Base-by-base conservation (phyloP, 1,284 basidiomycete genomes). In the Cystobasidiaceae sp. region DNA sequence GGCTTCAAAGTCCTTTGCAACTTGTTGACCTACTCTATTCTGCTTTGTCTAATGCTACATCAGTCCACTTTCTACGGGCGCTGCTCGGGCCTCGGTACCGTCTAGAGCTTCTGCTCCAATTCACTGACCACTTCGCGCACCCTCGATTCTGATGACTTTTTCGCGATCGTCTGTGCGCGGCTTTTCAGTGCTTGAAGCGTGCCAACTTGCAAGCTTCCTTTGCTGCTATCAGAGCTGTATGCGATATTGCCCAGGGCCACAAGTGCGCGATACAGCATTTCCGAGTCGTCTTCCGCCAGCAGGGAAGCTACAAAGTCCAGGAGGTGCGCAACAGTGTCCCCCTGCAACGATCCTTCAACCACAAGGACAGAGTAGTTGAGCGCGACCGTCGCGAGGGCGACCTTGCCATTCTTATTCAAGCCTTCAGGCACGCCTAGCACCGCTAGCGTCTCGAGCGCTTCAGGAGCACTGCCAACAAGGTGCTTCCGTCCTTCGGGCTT, bases 231-330 rank as follows among this genome's bases (percentile, higher is more conserved):
- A 8, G 52, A 34, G 11, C 41, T 41, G 21, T 37, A 39, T 67
- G 91, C 89, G 49, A 89, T 77, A 75, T 98, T 97, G 32, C 94
- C 94, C 2, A 97, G 80, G 0, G 88, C 93, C 15, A 96, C 88
- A 6, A 90, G 78, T 1, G 87, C 81, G 28, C 94, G 85, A 76
- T 97, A 97, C 13, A 84, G 82, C 2, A 88, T 85, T 74, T 98
- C 94, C 21, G 84, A 80, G 67, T 98, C 94, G 17, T 78, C 78
- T 44, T 93, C 90, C 45, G 81, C 80, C 65, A 81, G 77, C 87
- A 71, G 4, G 67, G 52, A 17, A 66, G 67, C 4, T 51, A 71
- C 68, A 37, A 74, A 52, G 6, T 69, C 67, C 17, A 74, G 64
- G 27, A 79, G 67, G 3, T 67, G 44, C 7, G 56, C 46, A 11